Evolutionary conservation across 192 early-diverging fungal species (phyloP).

Genomic region (Phlyctochytrium planicorne): DNA sequence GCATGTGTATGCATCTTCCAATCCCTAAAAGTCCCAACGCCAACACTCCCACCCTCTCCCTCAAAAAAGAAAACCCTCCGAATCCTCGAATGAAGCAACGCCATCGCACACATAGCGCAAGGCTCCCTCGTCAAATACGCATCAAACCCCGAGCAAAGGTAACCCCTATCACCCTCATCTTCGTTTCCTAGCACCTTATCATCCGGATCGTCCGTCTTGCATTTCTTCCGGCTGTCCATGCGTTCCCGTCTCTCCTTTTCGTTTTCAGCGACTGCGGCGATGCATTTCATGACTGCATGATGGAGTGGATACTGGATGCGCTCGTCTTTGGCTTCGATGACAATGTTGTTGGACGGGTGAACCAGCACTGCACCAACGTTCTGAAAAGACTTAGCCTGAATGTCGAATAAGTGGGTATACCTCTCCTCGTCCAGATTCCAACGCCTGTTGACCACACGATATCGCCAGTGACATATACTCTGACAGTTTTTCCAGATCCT

Average conservation of each 20-base stretch:
- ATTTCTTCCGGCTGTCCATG: conserved; percentile 5
- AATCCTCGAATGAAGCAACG: conserved; percentile 89
- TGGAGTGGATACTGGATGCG: conserved; percentile 60
- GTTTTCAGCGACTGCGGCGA: conserved; percentile 58
- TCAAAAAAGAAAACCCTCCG: conserved; percentile 76
- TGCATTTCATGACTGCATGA: conserved; percentile 81
- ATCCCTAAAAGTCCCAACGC: conserved; percentile 33
- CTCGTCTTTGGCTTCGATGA: conserved; percentile 47
- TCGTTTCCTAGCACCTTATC: conserved; percentile 7
- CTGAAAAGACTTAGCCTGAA: background rate
- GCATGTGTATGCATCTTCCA: conserved; percentile 71
- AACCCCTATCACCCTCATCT: conserved; percentile 37
- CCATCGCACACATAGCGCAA: conserved; percentile 94
- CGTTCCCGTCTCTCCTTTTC: conserved; percentile 41
- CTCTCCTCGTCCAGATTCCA: background rate
- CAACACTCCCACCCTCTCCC: conserved; percentile 36
- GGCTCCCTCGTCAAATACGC: conserved; percentile 81
- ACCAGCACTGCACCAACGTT: conserved; percentile 48
- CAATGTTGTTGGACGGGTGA: conserved; percentile 47
- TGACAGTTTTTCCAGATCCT: conserved; percentile 6
- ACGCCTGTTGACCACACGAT: background rate
- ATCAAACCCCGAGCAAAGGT: conserved; percentile 83
- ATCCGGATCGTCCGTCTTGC: conserved; percentile 16
- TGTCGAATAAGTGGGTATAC: background rate
- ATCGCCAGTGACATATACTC: conserved; percentile 20